A percentile compares a stretch with the other conserved stretches of the same genome.
phyloP scores from a whole-genome alignment of 805 yeast genomes.

The Lachancea sp. region DNA sequence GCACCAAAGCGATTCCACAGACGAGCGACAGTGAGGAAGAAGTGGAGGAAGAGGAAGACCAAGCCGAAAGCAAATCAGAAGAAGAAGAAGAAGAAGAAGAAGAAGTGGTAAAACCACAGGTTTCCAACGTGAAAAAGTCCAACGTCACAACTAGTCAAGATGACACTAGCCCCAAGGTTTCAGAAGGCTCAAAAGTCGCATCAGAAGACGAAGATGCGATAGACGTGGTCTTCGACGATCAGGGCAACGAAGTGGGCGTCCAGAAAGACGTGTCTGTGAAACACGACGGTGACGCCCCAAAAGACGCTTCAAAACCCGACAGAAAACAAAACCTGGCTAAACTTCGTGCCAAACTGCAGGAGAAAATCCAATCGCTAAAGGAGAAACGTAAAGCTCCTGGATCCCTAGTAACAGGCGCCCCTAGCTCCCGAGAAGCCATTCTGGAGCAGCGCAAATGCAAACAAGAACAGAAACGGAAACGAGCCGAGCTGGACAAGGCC shows the following conservation, averaged over 20 bases:
- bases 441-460: slow-evolving; percentile 55
- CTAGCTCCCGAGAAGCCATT: slow-evolving; percentile 76
- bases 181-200: slow-evolving; percentile 12
- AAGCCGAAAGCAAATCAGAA: slow-evolving; percentile 8
- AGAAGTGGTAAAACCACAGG: neutral
- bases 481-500: slow-evolving; percentile 36
- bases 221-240: slow-evolving; percentile 61
- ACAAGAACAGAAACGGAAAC: slow-evolving; percentile 30
- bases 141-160: too few species aligned
- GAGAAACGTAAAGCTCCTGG: slow-evolving; percentile 93
- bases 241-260: slow-evolving; percentile 45
- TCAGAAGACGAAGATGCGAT: slow-evolving; percentile 27
- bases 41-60: slow-evolving; percentile 5
- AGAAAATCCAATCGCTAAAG: slow-evolving; percentile 60
- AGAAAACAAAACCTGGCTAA: slow-evolving; percentile 52
- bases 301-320: slow-evolving; percentile 15
- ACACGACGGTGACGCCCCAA: slow-evolving; percentile 4
- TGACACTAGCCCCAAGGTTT: too few species aligned
- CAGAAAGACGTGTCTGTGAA: neutral
- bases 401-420: slow-evolving; percentile 70
- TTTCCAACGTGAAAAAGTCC: too few species aligned
- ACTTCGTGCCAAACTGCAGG: slow-evolving; percentile 72
- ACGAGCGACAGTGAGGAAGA: slow-evolving; percentile 7
- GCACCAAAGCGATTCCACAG: slow-evolving; percentile 24
- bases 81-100: slow-evolving; percentile 18